These are phyloP conservation scores for Bipolaris sorokiniana DNA, from an alignment of 2,329 filamentous ascomycete genomes.

Conservation along the genomic window DNA sequence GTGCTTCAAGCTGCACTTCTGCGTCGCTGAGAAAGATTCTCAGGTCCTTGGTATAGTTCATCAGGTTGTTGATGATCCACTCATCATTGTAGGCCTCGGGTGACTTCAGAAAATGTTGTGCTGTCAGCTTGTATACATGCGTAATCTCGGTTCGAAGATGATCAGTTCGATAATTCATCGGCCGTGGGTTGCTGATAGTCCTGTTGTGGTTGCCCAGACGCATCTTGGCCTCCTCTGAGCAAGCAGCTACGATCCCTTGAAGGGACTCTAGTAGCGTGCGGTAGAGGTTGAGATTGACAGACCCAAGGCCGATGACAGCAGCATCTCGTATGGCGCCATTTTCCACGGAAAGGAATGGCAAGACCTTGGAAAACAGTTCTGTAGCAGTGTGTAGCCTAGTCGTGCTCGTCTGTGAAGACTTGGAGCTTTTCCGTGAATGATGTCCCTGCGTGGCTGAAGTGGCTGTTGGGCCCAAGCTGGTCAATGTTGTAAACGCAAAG, in stretches of 20 bases:
- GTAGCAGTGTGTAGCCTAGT: conserved; percentile 86
- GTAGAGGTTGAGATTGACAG: conserved; percentile 94
- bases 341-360: conserved; percentile 81
- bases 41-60: conserved; percentile 87
- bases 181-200: conserved; percentile 75
- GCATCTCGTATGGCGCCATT: conserved; percentile 85
- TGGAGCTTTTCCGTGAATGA: conserved; percentile 82
- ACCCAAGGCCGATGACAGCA: conserved; percentile 88
- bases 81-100: conserved; percentile 82
- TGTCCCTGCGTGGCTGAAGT: conserved; percentile 68
- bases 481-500: conserved; percentile 94
- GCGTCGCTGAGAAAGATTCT: conserved; percentile 94
- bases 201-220: conserved; percentile 79
- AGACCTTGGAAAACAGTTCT: conserved; percentile 88
- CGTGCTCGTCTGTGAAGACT: conserved; percentile 68
- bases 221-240: conserved; percentile 85
- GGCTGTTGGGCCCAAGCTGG: conserved; percentile 70
- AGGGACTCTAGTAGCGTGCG: conserved; percentile 87
- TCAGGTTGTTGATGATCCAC: conserved; percentile 87
- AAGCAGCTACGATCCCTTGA: conserved; percentile 82
- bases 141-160: conserved; percentile 91
- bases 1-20: conserved; percentile 92
- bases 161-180: conserved; percentile 83
- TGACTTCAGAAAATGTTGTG: conserved; percentile 83
- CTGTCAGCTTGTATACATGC: conserved; percentile 92